A percentile compares a stretch with the other conserved stretches of the same genome.
phyloP scores from a whole-genome alignment of 345 rosid species.

The Hibiscus syriacus region DNA sequence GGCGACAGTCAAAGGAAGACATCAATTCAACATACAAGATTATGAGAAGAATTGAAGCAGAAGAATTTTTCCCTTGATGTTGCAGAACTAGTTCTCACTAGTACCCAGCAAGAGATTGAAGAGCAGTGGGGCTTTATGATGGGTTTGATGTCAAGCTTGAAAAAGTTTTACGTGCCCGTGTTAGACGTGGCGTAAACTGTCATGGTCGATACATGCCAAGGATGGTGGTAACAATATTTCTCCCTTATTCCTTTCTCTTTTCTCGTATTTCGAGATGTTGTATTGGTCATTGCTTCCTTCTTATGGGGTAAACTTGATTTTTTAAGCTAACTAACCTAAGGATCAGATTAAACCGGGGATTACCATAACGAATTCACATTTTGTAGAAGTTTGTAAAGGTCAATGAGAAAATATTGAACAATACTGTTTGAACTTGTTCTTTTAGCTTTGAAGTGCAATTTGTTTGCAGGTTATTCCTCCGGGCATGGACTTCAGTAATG shows the following conservation, averaged over 20 bases:
- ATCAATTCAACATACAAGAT: slow-evolving; percentile 89
- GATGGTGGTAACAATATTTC: slow-evolving; percentile 64
- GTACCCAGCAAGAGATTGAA: slow-evolving; percentile 89
- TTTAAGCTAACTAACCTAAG: too few species aligned
- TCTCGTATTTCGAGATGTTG: not conserved
- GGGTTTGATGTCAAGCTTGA: slow-evolving; percentile 97
- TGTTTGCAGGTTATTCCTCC: slow-evolving; percentile 80
- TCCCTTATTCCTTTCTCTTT: not conserved
- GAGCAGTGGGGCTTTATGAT: slow-evolving; percentile 99
- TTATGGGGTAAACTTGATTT: too few species aligned
- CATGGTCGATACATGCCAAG: slow-evolving; percentile 94
- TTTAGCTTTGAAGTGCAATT: slow-evolving; percentile 5
- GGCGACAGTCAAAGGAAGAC: slow-evolving; percentile 80
- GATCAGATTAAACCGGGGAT: too few species aligned
- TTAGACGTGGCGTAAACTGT: slow-evolving; percentile 88
- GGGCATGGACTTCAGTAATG: slow-evolving; percentile 96
- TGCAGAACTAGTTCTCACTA: slow-evolving; percentile 92
- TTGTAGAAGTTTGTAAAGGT: too few species aligned
- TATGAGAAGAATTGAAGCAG: slow-evolving; percentile 88
- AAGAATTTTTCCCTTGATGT: slow-evolving; percentile 91
- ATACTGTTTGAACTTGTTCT: too few species aligned
- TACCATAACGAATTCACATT: too few species aligned
- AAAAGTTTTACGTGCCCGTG: slow-evolving; percentile 82
- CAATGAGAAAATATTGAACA: too few species aligned
- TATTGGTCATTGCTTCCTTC: not conserved